phyloP scores from a whole-genome alignment of 805 yeast genomes.

The Danielia reshetovae region DNA sequence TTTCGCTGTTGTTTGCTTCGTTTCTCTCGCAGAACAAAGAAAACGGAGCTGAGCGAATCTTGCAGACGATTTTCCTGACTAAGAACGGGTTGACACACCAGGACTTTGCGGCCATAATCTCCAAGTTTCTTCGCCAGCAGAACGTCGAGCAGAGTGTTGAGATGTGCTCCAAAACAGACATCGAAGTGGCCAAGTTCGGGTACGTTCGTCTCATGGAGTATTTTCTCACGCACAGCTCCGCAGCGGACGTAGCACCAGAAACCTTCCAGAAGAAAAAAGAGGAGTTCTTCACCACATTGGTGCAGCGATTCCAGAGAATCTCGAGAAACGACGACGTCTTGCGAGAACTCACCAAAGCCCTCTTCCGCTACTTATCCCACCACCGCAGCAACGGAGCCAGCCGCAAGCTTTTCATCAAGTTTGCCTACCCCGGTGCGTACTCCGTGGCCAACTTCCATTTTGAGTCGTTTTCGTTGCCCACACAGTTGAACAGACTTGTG shows the following conservation, averaged over 20 bases:
- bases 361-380: slow-evolving; percentile 17
- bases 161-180: slow-evolving; percentile 18
- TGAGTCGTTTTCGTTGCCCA: slow-evolving; percentile 18
- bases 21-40: slow-evolving; percentile 26
- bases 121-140: slow-evolving; percentile 22
- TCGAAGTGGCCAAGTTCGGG: slow-evolving; percentile 23
- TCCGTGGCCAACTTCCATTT: slow-evolving; percentile 12
- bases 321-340: slow-evolving; percentile 12
- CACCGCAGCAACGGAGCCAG: slow-evolving; percentile 19
- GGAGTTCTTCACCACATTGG: slow-evolving; percentile 10
- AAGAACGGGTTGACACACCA: slow-evolving; percentile 21
- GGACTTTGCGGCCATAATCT: slow-evolving; percentile 27
- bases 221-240: slow-evolving; percentile 2
- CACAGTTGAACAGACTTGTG: slow-evolving; percentile 15
- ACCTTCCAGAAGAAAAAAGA: slow-evolving; percentile 2
- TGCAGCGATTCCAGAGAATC: slow-evolving; percentile 9
- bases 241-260: slow-evolving; percentile 1
- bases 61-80: slow-evolving; percentile 27
- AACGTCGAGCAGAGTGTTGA: slow-evolving; percentile 23
- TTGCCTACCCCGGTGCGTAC: slow-evolving; percentile 6
- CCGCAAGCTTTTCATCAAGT: slow-evolving; percentile 14
- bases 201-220: slow-evolving; percentile 20
- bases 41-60: slow-evolving; percentile 25
- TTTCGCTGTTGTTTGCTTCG: slow-evolving; percentile 29
- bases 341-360: slow-evolving; percentile 14